Percentiles rank a stretch among this genome's conserved stretches.
These are phyloP conservation scores for Gracilaria domingensis DNA, from an alignment of 23 red algal genomes.

Conservation along the genomic window DNA sequence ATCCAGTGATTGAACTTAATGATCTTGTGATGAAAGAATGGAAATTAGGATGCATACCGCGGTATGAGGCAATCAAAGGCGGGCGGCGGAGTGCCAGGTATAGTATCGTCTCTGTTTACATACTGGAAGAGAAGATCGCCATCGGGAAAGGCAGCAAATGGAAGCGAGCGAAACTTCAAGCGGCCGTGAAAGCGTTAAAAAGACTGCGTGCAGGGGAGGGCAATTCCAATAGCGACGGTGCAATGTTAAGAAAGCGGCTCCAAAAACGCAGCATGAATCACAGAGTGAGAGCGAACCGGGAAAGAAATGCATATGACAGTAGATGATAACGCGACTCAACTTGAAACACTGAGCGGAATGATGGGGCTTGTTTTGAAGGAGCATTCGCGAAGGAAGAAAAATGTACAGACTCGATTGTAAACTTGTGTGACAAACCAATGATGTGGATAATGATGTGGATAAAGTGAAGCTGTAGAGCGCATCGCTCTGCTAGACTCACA, in stretches of 20 bases:
- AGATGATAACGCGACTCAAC: background rate
- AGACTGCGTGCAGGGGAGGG: conserved; percentile 5
- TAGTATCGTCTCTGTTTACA: conserved; percentile 30
- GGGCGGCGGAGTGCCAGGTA: background rate
- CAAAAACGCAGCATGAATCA: background rate
- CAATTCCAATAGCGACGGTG: background rate
- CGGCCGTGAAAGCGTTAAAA: conserved; percentile 48
- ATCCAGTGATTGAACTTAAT: conserved; percentile 52
- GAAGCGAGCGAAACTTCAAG: conserved; percentile 66
- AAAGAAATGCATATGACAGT: background rate
- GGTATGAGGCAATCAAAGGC: conserved; percentile 6
- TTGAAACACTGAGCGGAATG: background rate
- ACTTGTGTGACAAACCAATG: background rate
- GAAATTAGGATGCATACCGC: conserved; percentile 23
- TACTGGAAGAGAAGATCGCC: conserved; percentile 53
- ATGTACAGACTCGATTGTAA: background rate
- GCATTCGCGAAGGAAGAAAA: background rate
- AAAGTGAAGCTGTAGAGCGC: no score
- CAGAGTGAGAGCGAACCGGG: background rate
- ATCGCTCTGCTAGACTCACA: no score
- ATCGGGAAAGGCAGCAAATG: conserved; percentile 40
- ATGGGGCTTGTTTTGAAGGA: background rate
- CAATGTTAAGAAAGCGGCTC: background rate
- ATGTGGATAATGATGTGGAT: no score
- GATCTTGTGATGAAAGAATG: conserved; percentile 51